Evolutionary conservation across 805 yeast genomes (phyloP), one percentile per base, ranked within the genome.

Genomic region (Priceomyces fermenticarens): DNA sequence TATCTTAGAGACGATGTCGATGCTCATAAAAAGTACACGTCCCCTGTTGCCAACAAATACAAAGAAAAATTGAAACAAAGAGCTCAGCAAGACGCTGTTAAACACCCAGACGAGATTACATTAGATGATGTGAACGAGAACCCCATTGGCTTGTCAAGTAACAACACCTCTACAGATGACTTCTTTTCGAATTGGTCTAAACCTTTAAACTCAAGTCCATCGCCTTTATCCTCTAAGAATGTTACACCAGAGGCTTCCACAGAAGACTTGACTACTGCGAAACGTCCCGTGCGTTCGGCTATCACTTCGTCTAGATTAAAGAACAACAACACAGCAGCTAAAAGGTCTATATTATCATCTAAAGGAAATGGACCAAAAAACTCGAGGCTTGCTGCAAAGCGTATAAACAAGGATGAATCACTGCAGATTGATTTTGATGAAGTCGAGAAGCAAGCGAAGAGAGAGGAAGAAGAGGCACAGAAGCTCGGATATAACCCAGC

Each of bases 161-260:
- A 59, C 23, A 64, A 66, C 15, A 73, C 69, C 35, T 71, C 78
- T 25, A 75, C 75, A 17, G 96, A 89, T 62, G 97, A 88, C 63
- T 93, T 93, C 62, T 93, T 93, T 66, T 77, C 93, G 40, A 83
- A 81, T 58, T 90, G 96, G 93, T 88, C 87, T 43, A 88, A 88
- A 56, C 88, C 96, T n/a, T 64, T 70, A 33, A 63, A 74, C 17
- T 63, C 76, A 12, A 64, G 83, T 4, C 67, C 80, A 10, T 73
- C 80, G 3, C 81, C 83, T 10, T 47, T 75, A 44, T 67, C 67
- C 2, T 73, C 78, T 3, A 59, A 67, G 41, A 65, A 67, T 29
- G 57, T 58, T 23, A 75, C 81, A 2, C 81, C 81, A 12, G 52
- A 49, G 14, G 64, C 62, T 8, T 57, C 69, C 7, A 51, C 61